Evolutionary conservation across 164 flowering plant species (phyloP).

Genomic region (Vitis rotundifolia): DNA sequence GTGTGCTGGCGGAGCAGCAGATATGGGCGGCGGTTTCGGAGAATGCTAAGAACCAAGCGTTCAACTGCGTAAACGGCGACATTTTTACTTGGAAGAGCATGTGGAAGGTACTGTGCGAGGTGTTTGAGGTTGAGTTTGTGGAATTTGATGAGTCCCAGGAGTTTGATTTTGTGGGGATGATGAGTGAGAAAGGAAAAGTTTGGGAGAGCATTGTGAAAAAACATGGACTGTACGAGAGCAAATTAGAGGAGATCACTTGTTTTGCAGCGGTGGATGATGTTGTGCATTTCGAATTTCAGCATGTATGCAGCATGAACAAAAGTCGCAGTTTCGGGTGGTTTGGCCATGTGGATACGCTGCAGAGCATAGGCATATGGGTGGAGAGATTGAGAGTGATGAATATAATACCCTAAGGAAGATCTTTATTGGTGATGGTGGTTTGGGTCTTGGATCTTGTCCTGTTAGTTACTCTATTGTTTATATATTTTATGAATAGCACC

Average conservation of each 20-base stretch:
- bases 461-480: too few relatives aligned
- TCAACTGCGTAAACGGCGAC: conserved; percentile 37
- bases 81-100: conserved; percentile 32
- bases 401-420: conserved; percentile 13
- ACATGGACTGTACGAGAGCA: conserved; percentile 21
- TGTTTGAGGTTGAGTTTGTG: conserved; percentile 21
- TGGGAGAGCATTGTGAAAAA: conserved; percentile 26
- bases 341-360: conserved; percentile 16
- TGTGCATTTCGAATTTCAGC: conserved; percentile 20
- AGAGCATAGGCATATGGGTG: conserved; percentile 20
- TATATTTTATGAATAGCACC: too few relatives aligned
- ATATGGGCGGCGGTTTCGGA: conserved; percentile 31
- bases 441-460: too few relatives aligned
- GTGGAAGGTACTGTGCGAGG: conserved; percentile 25
- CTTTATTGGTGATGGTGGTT: too few relatives aligned
- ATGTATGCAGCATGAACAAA: conserved; percentile 33
- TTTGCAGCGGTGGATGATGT: conserved; percentile 4
- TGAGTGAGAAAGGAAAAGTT: conserved; percentile 21
- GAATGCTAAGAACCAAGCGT: too few relatives aligned
- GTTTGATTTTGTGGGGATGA: conserved; percentile 19
- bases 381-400: conserved; percentile 22
- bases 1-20: conserved; percentile 31
- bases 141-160: conserved; percentile 14
- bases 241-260: conserved; percentile 22
- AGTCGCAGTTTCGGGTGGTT: conserved; percentile 26